Conservation (phyloP, 768 basidiomycete species). For the Cystobasidium ongulense region DNA sequence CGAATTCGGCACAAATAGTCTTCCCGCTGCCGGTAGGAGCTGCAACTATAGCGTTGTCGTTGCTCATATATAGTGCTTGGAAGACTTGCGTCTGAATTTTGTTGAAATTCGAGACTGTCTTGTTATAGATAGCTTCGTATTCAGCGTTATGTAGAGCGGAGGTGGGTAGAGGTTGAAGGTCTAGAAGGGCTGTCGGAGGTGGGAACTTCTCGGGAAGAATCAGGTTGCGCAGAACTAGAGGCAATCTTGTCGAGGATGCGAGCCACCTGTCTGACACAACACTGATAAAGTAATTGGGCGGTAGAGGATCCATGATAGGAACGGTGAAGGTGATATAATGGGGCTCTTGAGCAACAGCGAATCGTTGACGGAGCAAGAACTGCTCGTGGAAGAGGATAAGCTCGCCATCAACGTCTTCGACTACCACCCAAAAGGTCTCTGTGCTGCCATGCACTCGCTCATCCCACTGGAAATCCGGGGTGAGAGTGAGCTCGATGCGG, state of each 20-base stretch:
- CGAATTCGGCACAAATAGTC: constrained; percentile 95
- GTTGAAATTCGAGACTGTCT: constrained; percentile 78
- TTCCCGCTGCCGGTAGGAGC: constrained; percentile 96
- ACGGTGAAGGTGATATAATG: constrained; percentile 91
- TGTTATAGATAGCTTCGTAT: constrained; percentile 76
- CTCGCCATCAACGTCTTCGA: constrained; percentile 97
- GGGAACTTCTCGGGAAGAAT: constrained; percentile 97
- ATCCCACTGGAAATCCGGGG: constrained; percentile 98
- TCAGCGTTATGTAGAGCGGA: constrained; percentile 88
- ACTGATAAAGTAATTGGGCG: constrained; percentile 96
- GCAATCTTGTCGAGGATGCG: constrained; percentile 85
- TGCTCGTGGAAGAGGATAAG: constrained; percentile 88
- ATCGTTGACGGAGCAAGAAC: constrained; percentile 74
- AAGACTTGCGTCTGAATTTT: constrained; percentile 99
- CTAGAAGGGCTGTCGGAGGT: constrained; percentile 78
- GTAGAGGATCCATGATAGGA: constrained; percentile 92
- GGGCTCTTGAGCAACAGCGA: constrained; percentile 71
- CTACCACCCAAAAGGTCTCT: constrained; percentile 84
- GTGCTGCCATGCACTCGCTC: constrained; percentile 80
- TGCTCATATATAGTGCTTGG: constrained; percentile 90
- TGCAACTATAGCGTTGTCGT: constrained; percentile 93
- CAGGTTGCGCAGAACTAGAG: constrained; percentile 94
- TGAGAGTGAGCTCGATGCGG: constrained; percentile 83
- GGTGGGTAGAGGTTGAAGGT: constrained; percentile 80
- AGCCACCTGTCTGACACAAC: constrained; percentile 92